phyloP scores from a whole-genome alignment of 225 moss, liverwort and hornwort genomes.

The Pseudisothecium myosuroides region DNA sequence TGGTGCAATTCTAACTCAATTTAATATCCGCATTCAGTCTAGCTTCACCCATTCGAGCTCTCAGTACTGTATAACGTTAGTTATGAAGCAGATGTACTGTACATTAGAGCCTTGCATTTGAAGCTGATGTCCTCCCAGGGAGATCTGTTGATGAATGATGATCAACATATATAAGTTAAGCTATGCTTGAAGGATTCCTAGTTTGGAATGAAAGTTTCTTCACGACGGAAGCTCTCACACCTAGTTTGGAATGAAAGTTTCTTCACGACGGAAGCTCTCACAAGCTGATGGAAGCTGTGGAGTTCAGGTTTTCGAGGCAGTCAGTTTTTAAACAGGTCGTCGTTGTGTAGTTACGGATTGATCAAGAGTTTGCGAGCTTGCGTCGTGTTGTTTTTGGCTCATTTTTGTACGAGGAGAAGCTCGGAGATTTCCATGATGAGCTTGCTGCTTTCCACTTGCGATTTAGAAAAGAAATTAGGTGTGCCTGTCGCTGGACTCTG shows the following conservation, averaged over 20 bases:
- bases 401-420: not conserved
- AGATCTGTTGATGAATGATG: not conserved
- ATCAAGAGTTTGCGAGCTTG: not conserved
- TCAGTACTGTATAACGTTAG: too few species aligned
- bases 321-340: not conserved
- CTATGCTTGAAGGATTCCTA: not conserved
- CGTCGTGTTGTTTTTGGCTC: too few species aligned
- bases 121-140: not conserved
- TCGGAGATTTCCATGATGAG: not conserved
- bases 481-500: not conserved
- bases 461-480: not conserved
- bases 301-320: not conserved
- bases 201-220: not conserved
- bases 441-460: not conserved
- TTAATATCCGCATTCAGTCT: not conserved
- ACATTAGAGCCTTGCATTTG: not conserved
- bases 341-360: too few species aligned
- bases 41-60: not conserved
- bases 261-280: not conserved
- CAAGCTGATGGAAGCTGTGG: not conserved
- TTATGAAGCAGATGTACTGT: not conserved
- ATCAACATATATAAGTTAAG: not conserved
- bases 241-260: too few species aligned
- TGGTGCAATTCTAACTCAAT: not conserved
- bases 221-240: not conserved